Percentiles rank a stretch among this genome's conserved stretches.
phyloP scores from a whole-genome alignment of 139 green algal genomes.

The Spirogloea muscicola region DNA sequence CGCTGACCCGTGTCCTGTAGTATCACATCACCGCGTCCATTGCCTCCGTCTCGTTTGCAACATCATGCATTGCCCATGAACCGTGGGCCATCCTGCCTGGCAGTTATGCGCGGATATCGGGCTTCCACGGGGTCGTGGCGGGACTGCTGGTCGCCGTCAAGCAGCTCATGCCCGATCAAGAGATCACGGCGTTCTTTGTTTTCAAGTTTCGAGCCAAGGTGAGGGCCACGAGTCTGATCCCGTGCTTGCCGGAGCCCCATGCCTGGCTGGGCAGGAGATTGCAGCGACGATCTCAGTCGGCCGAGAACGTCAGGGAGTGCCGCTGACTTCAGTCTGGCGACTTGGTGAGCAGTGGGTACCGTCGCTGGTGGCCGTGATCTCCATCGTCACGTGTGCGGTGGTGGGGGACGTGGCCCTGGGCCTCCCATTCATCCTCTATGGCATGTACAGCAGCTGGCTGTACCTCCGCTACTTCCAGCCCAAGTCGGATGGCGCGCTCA shows the following conservation, averaged over 20 bases:
- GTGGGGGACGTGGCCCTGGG: slow-evolving; percentile 25
- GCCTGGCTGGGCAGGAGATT: too few relatives aligned
- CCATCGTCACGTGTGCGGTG: slow-evolving; percentile 20
- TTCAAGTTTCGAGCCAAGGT: slow-evolving; percentile 65
- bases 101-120: slow-evolving; percentile 61
- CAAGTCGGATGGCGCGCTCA: slow-evolving; percentile 59
- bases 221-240: too few relatives aligned
- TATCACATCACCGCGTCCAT: too few relatives aligned
- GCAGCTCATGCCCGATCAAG: slow-evolving; percentile 84
- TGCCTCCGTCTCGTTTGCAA: too few relatives aligned
- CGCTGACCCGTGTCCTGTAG: too few relatives aligned
- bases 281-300: too few relatives aligned
- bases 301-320: too few relatives aligned
- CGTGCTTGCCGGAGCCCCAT: too few relatives aligned
- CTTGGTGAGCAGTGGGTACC: slow-evolving; percentile 63
- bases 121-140: slow-evolving; percentile 80
- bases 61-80: too few relatives aligned
- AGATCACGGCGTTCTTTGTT: slow-evolving; percentile 66
- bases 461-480: slow-evolving; percentile 89
- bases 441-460: slow-evolving; percentile 75
- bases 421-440: slow-evolving; percentile 73
- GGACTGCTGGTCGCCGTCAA: slow-evolving; percentile 86
- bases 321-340: too few relatives aligned
- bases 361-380: slow-evolving; percentile 54
- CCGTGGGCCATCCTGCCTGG: too few relatives aligned